phyloP scores from a whole-genome alignment of 129 eudicot species.

The Flaveria ramosissima region DNA sequence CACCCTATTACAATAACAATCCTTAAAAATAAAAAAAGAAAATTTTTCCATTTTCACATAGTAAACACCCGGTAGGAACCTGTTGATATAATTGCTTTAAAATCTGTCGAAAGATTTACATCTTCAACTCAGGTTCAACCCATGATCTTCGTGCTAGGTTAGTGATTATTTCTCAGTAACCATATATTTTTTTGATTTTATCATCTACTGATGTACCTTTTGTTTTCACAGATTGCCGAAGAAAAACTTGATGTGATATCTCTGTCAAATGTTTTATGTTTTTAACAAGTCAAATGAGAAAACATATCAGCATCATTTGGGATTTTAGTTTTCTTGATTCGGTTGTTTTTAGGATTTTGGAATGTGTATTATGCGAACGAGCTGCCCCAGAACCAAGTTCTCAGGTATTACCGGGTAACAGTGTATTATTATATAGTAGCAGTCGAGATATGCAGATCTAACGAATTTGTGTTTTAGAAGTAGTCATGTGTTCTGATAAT shows the following conservation, averaged over 20 bases:
- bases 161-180: slow-evolving; percentile 12
- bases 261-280: slow-evolving; percentile 8
- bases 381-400: too few species aligned
- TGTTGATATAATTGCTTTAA: slow-evolving; percentile 7
- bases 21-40: slow-evolving; percentile 16
- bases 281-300: background rate
- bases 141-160: slow-evolving; percentile 33
- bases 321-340: background rate
- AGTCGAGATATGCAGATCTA: slow-evolving; percentile 15
- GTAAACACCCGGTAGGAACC: slow-evolving; percentile 14
- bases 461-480: slow-evolving; percentile 12
- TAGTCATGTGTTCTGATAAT: slow-evolving; percentile 1
- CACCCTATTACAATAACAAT: slow-evolving; percentile 45
- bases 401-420: too few species aligned
- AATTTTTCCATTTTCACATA: slow-evolving; percentile 30
- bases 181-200: background rate
- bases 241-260: slow-evolving; percentile 1
- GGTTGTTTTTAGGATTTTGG: slow-evolving; percentile 20
- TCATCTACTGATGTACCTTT: background rate
- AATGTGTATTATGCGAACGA: background rate
- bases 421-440: slow-evolving; percentile 2
- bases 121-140: slow-evolving; percentile 14
- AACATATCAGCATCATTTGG: background rate
- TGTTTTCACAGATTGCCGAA: slow-evolving; percentile 3
- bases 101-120: background rate